Evolutionary conservation across 805 yeast genomes (phyloP), one percentile per base, ranked within the genome.

Genomic region (Myxozyma neglecta): DNA sequence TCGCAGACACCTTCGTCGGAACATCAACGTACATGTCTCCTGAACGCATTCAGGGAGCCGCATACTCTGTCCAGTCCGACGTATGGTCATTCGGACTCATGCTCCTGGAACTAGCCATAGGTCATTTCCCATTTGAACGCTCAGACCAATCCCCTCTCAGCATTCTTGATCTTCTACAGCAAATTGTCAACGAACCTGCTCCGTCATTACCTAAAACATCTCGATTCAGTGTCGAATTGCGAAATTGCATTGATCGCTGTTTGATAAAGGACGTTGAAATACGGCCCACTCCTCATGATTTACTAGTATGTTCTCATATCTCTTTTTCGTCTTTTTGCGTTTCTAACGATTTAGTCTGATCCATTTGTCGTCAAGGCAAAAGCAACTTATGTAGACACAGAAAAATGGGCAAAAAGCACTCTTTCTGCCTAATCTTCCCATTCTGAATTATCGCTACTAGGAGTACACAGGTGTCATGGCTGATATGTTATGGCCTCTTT

Each of bases 1-100:
- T 94, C 61, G 99, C 97, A 0, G 97, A 94, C 70, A 94, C 99
- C 0, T 94, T 94, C 79, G 98, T 94, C 9, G 99, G 99, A 0
- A 94, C 99, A 0, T 90, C 97, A 0, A 90, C 96, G 0, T 94
- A 94, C 73, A 94, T 94, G 96, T 69, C 71, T 3, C 99, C 99
- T 0, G 99, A 94, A 70, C 81, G 99, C 65, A 93, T 94, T 58
- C 97, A 91, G 75, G 99, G 99, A 18, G 90, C 89, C 47, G 86
- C 87, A 9, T 94, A 94, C 75, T 88, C 96, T 8, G 87, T 92
- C n/a, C 91, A 92, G 68, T 93, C 96, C 43, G 99, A 94, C 73
- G 93, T 94, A 11, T 94, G 99, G 99, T 90, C 97, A 0, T 77
- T 92, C 67, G 99, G 99, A 0, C 78, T 94, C 49, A 88, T 92